phyloP scores from a whole-genome alignment of 768 basidiomycete genomes.

The Tulasnella sp. region DNA sequence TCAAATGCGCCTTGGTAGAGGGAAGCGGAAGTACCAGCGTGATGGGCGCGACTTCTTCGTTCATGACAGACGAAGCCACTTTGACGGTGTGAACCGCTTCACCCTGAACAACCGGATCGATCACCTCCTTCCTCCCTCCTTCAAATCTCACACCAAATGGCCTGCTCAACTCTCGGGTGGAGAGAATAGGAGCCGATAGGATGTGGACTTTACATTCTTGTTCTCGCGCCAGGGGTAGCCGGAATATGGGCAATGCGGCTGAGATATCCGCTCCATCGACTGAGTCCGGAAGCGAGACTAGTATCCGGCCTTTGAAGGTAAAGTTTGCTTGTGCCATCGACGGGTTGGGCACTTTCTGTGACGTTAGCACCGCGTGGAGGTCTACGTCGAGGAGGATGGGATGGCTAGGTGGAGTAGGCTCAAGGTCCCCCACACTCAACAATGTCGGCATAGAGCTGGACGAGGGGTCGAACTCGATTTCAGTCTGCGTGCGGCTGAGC shows the following conservation, averaged over 20 bases:
- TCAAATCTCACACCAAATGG: background rate
- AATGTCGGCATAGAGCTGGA: no score
- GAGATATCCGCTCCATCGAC: background rate
- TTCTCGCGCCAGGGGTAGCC: background rate
- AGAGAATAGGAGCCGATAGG: background rate
- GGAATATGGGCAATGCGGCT: background rate
- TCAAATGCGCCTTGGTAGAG: no score
- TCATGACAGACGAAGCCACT: no score
- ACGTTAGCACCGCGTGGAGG: background rate
- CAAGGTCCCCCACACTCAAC: no score
- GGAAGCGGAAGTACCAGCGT: no score
- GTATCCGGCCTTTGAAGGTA: constrained; percentile 6
- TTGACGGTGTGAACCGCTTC: no score
- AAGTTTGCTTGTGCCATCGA: background rate
- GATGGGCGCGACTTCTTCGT: no score
- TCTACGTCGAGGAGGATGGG: constrained; percentile 8
- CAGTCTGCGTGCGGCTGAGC: background rate
- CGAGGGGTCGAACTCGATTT: background rate
- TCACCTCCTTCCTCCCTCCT: background rate
- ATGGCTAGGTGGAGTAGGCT: background rate
- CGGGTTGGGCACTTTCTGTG: constrained; percentile 9
- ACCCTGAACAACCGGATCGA: no score
- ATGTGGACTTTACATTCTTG: background rate
- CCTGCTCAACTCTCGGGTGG: no score
- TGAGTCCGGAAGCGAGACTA: background rate